Conservation (phyloP, 169 alveolate species). For the Cryptosporidium felis region DNA sequence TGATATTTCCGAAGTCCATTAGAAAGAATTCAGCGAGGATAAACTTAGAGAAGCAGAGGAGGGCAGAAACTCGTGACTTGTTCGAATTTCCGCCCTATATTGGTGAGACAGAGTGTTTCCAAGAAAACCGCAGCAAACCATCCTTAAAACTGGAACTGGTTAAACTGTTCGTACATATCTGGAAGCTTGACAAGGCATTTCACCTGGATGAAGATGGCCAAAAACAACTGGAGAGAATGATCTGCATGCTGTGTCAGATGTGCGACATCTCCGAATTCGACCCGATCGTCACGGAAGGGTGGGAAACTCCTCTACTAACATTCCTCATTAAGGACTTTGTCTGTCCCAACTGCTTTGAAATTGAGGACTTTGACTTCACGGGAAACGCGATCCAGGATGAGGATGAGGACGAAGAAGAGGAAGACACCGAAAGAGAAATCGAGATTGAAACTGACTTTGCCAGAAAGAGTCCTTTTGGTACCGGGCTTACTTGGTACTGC, state of each 20-base stretch:
- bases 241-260: slow-evolving; percentile 29
- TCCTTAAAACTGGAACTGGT: not conserved
- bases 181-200: slow-evolving; percentile 36
- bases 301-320: slow-evolving; percentile 28
- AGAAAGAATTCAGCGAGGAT: not conserved
- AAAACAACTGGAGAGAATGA: slow-evolving; percentile 18
- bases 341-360: slow-evolving; percentile 64
- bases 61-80: not conserved
- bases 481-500: slow-evolving; percentile 33
- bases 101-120: not conserved
- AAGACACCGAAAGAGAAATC: not conserved
- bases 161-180: slow-evolving; percentile 21
- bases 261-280: slow-evolving; percentile 29
- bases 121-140: not conserved
- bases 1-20: no score
- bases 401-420: not conserved
- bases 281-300: not conserved
- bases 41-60: no score
- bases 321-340: slow-evolving; percentile 25
- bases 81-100: slow-evolving; percentile 30
- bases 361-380: slow-evolving; percentile 58
- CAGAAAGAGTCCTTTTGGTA: not conserved
- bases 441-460: no score
- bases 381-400: slow-evolving; percentile 21
- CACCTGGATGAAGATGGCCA: not conserved